phyloP scores from a whole-genome alignment of 1,284 basidiomycete genomes.

The Microbotryum intermedium region DNA sequence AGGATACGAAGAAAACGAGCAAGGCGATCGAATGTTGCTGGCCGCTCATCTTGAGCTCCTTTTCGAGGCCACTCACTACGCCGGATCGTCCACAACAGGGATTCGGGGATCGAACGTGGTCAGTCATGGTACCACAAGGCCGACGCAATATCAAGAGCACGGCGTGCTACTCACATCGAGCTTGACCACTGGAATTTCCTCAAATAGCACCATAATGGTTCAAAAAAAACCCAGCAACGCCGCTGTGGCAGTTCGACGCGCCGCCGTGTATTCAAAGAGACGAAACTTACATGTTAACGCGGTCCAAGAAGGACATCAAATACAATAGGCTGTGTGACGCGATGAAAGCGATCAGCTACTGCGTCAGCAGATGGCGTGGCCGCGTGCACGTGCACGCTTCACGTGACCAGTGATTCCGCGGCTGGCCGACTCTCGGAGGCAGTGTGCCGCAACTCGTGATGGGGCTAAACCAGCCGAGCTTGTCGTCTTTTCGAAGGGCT shows the following conservation, averaged over 20 bases:
- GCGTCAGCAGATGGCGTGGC: background rate
- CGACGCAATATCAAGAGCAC: background rate
- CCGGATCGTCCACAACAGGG: background rate
- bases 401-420: too few species aligned
- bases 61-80: slow-evolving; percentile 36
- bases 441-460: too few species aligned
- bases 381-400: too few species aligned
- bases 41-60: slow-evolving; percentile 39
- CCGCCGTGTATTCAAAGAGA: too few species aligned
- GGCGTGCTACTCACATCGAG: background rate
- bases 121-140: background rate
- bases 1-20: slow-evolving; percentile 31
- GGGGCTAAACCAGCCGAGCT: too few species aligned
- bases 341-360: background rate
- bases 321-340: slow-evolving; percentile 25
- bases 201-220: too few species aligned
- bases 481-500: too few species aligned
- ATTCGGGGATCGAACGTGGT: too few species aligned
- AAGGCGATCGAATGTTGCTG: slow-evolving; percentile 11
- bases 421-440: too few species aligned
- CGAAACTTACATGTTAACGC: slow-evolving; percentile 42
- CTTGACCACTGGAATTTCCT: slow-evolving; percentile 14
- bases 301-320: slow-evolving; percentile 44
- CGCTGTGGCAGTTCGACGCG: too few species aligned
- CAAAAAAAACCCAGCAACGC: too few species aligned